Evolutionary conservation across 257 asterid genomes (phyloP).

Genomic region (Henckelia pumila): DNA sequence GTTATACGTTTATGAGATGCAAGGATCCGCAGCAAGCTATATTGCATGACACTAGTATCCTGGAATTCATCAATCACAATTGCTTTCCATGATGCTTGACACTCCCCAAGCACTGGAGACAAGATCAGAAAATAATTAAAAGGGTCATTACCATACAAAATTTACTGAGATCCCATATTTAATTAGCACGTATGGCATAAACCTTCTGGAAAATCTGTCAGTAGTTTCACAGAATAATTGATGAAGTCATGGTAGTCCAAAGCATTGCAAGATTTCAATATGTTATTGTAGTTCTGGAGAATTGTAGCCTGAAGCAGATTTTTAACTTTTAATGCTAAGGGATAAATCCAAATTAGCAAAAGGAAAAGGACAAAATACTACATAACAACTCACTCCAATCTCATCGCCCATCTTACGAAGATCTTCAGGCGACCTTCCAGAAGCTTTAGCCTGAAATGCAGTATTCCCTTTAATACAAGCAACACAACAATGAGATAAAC

Average conservation of each 20-base stretch:
- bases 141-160: conserved; percentile 22
- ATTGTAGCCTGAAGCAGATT: conserved; percentile 66
- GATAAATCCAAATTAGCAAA: conserved; percentile 19
- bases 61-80: conserved; percentile 94
- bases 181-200: conserved; percentile 27
- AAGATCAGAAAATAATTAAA: conserved; percentile 29
- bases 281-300: conserved; percentile 65
- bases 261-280: conserved; percentile 88
- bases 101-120: conserved; percentile 57
- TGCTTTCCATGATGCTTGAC: conserved; percentile 83
- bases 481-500: conserved; percentile 21
- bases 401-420: conserved; percentile 56
- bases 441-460: conserved; percentile 79
- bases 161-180: conserved; percentile 13
- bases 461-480: conserved; percentile 17
- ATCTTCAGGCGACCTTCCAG: conserved; percentile 78
- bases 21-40: conserved; percentile 61
- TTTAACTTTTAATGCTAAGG: conserved; percentile 27
- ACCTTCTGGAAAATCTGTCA: conserved; percentile 92
- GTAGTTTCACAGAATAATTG: conserved; percentile 75
- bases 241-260: conserved; percentile 93
- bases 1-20: conserved; percentile 83
- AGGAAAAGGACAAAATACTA: conserved; percentile 12
- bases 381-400: conserved; percentile 80
- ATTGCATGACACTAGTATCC: conserved; percentile 95